Evolutionary conservation across 495 filamentous ascomycete genomes (phyloP), one percentile per base, ranked within the genome.

Genomic region (Lasiosphaeriaceae sp.): DNA sequence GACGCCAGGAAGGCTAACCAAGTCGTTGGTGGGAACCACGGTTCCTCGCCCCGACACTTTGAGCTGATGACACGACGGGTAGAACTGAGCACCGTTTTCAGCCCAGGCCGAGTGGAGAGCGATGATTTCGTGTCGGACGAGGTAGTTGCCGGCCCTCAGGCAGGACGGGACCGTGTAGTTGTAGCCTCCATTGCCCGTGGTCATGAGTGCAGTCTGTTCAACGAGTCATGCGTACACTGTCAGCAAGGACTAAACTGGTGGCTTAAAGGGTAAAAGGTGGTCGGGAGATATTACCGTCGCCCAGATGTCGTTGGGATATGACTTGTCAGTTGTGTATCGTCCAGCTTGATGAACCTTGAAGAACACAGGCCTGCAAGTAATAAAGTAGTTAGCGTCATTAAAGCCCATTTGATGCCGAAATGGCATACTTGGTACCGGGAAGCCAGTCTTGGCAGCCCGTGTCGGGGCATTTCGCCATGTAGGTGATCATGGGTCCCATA

Each of bases 111-210:
- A 72, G 72, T 89, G 85, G 22, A 89, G 79, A 20, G 80, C 85
- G 55, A 88, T 83, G 58, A 90, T 82, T 68, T 90, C 86, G 64
- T 88, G 83, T 23, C 86, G 83, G 21, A 90, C 74, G 55, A 90
- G 80, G 58, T 88, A 89, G 72, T 84, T 80, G 20, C 85, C 86
- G 5, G 80, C 63, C 5, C 69, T 72, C 34, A 89, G 73, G 59
- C 65, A 72, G 19, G 72, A 67, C 22, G 87, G 86, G 54, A 90
- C 83, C 16, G 75, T 85, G 66, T 87, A 80, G 55, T 74, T 78
- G 67, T 77, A 80, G 57, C 74, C 77, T 63, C 75, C 74, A 70
- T 83, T 83, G 58, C 80, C 82, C 81, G 21, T 62, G 74, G 34
- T 78, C 83, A 70, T 75, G 51, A 71, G 50, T 71, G 82, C 44